A percentile compares a stretch with the other conserved stretches of the same genome.
Conservation (phyloP, 176 grass and related monocot species). For the Avena eriantha region DNA sequence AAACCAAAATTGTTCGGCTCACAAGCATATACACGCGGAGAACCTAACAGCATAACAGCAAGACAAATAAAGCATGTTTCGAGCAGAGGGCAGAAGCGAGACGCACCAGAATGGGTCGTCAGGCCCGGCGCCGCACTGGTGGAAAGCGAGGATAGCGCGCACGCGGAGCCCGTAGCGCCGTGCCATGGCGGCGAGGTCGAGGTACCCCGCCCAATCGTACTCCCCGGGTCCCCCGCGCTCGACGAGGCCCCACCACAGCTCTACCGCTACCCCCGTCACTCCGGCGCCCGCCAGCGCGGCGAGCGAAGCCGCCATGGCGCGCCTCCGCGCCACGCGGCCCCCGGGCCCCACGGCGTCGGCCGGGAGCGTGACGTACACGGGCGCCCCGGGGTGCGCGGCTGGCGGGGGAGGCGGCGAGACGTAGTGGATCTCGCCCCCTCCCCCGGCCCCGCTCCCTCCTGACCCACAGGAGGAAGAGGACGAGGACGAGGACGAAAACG, state of each 20-base stretch:
- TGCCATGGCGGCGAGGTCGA: constrained; percentile 67
- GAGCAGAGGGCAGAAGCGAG: neutral
- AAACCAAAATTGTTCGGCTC: neutral
- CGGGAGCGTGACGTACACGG: constrained; percentile 75
- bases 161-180: constrained; percentile 63
- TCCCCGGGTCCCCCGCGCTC: constrained; percentile 55
- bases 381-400: constrained; percentile 22
- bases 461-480: constrained; percentile 2
- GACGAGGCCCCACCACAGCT: constrained; percentile 85
- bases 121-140: constrained; percentile 64
- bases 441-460: constrained; percentile 10
- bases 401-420: constrained; percentile 43
- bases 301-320: constrained; percentile 69
- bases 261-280: constrained; percentile 60
- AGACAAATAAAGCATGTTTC: neutral
- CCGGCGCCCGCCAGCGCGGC: constrained; percentile 63
- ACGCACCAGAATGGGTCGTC: constrained; percentile 58
- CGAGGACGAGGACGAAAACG: constrained; percentile 26
- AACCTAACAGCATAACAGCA: neutral
- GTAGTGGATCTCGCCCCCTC: constrained; percentile 66
- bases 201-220: constrained; percentile 75
- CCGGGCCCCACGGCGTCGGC: constrained; percentile 59
- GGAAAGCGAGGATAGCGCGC: constrained; percentile 76
- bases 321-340: constrained; percentile 55
- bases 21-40: neutral